A percentile compares a stretch with the other conserved stretches of the same genome.
Conservation (phyloP, 2,329 filamentous ascomycete genomes). For the Pleomassaria siparia region DNA sequence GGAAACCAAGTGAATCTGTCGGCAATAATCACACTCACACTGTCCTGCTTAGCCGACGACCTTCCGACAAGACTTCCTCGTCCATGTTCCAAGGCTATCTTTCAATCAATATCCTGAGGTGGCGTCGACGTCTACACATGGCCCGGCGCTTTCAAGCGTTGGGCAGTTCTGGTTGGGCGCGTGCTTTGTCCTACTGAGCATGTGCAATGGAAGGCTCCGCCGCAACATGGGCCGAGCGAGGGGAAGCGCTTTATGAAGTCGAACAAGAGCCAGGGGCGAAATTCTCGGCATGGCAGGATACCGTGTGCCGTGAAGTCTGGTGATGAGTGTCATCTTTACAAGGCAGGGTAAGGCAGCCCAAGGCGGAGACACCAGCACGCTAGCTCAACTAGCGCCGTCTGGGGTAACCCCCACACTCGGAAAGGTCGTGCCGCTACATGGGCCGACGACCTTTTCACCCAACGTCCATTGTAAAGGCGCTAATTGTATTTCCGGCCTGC, state of each 20-base stretch:
- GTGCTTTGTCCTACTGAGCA: background rate
- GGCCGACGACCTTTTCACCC: constrained; percentile 4
- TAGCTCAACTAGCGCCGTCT: background rate
- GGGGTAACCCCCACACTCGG: background rate
- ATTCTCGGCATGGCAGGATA: constrained; percentile 1
- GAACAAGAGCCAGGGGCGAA: background rate
- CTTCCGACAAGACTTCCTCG: constrained; percentile 6
- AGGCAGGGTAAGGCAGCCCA: background rate
- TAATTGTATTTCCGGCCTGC: background rate
- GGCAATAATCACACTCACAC: constrained; percentile 20
- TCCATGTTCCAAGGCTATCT: constrained; percentile 10
- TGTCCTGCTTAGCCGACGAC: constrained; percentile 17
- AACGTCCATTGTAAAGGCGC: background rate
- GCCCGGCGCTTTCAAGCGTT: constrained; percentile 8
- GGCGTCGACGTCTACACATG: constrained; percentile 14
- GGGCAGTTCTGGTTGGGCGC: background rate
- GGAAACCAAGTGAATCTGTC: background rate
- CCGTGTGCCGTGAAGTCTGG: constrained; percentile 3
- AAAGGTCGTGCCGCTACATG: background rate
- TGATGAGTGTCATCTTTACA: constrained; percentile 1
- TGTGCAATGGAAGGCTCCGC: background rate
- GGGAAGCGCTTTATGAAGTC: constrained; percentile 3
- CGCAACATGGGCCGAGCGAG: constrained; percentile 12
- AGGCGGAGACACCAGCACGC: background rate
- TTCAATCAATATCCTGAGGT: too few relatives aligned